These are phyloP conservation scores for Musa acuminata DNA, from an alignment of 176 grass and related monocot species.

Conservation along the genomic window DNA sequence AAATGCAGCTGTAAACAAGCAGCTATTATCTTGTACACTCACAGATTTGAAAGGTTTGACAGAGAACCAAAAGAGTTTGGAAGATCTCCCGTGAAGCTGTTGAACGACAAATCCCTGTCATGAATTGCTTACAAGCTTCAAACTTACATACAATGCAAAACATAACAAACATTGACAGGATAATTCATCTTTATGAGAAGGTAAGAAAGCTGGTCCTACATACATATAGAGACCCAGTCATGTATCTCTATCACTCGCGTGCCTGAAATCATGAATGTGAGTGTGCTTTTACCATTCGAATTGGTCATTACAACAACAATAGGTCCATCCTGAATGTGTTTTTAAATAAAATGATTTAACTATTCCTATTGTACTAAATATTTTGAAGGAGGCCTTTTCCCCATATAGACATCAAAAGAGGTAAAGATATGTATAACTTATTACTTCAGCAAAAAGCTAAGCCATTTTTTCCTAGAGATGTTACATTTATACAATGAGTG, in stretches of 20 bases:
- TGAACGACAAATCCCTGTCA: conserved; percentile 94
- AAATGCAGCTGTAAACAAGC: conserved; percentile 21
- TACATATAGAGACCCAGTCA: background rate
- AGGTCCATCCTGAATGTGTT: too few relatives aligned
- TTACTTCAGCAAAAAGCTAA: too few relatives aligned
- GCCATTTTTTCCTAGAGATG: too few relatives aligned
- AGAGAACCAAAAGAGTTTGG: conserved; percentile 72
- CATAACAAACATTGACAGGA: background rate
- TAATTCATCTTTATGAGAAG: background rate
- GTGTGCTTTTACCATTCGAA: background rate
- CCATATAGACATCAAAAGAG: too few relatives aligned
- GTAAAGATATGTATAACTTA: too few relatives aligned
- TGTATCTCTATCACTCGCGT: background rate
- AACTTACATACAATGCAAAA: conserved; percentile 29
- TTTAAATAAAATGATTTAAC: too few relatives aligned
- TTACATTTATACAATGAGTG: too few relatives aligned
- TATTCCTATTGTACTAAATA: too few relatives aligned
- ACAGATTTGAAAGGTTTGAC: conserved; percentile 91
- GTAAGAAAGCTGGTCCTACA: background rate
- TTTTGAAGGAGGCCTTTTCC: too few relatives aligned
- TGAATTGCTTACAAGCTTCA: conserved; percentile 33
- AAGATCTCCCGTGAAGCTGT: conserved; percentile 75
- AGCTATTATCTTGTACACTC: conserved; percentile 27
- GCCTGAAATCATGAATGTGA: background rate
- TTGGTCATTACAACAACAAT: too few relatives aligned